Evolutionary conservation across 164 flowering plant species (phyloP), one percentile per base, ranked within the genome.

Genomic region (Vitis cinerea): DNA sequence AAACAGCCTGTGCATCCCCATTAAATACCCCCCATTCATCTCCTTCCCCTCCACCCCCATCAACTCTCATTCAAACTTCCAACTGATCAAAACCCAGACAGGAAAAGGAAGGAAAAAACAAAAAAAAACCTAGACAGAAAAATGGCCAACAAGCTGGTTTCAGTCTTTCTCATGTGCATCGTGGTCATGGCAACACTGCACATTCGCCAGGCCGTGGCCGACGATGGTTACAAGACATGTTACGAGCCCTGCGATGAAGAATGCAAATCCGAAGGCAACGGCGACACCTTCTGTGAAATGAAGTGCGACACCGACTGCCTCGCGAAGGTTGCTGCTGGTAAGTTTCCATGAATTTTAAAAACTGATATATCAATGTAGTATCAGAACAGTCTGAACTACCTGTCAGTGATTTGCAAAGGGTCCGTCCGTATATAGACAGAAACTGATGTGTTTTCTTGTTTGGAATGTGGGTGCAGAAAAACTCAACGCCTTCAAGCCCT

Each of bases 261-360:
- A 27, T 70, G 77, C 59, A 13, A 44, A 50, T 17, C 5, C 1
- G 63, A 16, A 2, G 68, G 69, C 30, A 56, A 31, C 10, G 74
- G 74, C 61, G 16, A 14, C 56, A 67, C 63, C 68, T 66, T 59
- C 55, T 78, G 77, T 53, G 77, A 71, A 70, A 74, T 78, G 80
- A 74, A 71, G 65, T 78, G 77, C 60, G 77, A 71, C 55, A 27
- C 63, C 31, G 76, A 77, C 3, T 73, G 77, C 23, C 10, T 10
- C 2, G 66, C 66, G 0, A 71, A 66, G 61, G 70, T 66, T 44
- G 37, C 63, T 3, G 57, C 50, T 0, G 72, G 71, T 71, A 60
- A 60, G 61, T 9, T 66, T 23, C 27, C 27, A 23, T 23, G 27
- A 23, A 1, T 23, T 2, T 23, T 23, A 23, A 23, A 23, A 23